These are phyloP conservation scores for Sclerotinia nivalis DNA, from an alignment of 2,329 filamentous ascomycete genomes.

Conservation along the genomic window DNA sequence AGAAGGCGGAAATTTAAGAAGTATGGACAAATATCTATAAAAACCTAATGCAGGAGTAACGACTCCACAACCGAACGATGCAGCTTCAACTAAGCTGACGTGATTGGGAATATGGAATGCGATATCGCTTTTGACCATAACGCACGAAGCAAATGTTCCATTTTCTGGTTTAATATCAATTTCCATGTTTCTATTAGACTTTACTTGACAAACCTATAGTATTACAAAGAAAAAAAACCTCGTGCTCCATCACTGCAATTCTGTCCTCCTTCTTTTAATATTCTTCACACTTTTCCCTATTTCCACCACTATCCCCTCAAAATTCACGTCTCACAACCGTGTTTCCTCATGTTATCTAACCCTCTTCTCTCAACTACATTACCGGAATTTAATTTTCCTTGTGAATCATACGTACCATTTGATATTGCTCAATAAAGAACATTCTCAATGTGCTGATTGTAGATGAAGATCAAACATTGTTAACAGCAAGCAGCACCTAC, in stretches of 20 bases:
- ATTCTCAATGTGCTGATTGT: too few species aligned
- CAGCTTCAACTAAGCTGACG: constrained; percentile 49
- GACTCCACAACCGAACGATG: constrained; percentile 34
- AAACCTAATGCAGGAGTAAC: constrained; percentile 21
- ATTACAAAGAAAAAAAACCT: constrained; percentile 26
- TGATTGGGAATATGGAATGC: constrained; percentile 47
- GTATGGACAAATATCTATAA: constrained; percentile 22
- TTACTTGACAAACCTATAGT: not conserved
- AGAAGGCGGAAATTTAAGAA: not conserved
- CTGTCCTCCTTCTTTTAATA: constrained; percentile 32
- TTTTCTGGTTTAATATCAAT: constrained; percentile 29
- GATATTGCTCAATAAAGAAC: too few species aligned
- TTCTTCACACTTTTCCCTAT: constrained; percentile 29
- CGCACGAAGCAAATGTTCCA: constrained; percentile 34
- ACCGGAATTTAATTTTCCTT: too few species aligned
- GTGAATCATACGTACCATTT: too few species aligned
- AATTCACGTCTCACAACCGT: constrained; percentile 14
- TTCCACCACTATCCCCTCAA: constrained; percentile 24
- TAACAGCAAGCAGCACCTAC: not conserved
- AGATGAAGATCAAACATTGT: too few species aligned
- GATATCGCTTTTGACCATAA: constrained; percentile 43
- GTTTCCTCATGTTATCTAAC: too few species aligned
- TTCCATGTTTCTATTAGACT: not conserved
- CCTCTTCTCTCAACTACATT: too few species aligned
- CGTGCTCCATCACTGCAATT: constrained; percentile 30